Evolutionary conservation across 2,329 filamentous ascomycete species (phyloP), one percentile per base, ranked within the genome.

Genomic region (Emericellopsis atlantica): DNA sequence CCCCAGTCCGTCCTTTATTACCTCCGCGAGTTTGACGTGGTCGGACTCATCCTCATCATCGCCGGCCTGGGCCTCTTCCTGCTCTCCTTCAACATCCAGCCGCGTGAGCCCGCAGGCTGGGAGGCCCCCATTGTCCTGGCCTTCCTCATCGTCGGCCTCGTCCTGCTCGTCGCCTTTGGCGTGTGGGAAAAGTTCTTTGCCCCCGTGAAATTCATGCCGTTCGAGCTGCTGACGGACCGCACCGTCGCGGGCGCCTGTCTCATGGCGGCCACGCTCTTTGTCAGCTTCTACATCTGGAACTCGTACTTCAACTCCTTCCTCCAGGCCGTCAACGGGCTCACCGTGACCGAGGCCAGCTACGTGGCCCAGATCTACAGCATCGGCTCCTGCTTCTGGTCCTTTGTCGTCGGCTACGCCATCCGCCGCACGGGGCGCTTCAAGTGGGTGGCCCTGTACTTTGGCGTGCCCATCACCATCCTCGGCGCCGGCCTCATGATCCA

Each of bases 61-160:
- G 62, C 58, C 4, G 79, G 76, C 6, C 65, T 80, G 23, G 65
- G 69, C 2, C 53, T 80, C 12, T 78, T 84, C 51, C 58, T 84
- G 12, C 67, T 85, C 0, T 79, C 81, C 1, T 76, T 85, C 51
- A 79, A 67, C 6, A 62, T 84, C 11, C 66, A 70, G 16, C 46
- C 50, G 9, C 49, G 53, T 3, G 65, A 69, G 0, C 65, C 64
- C n/a, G 53, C 69, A 36, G 67, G 65, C 7, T 79, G 74, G 74
- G 54, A 55, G 18, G 65, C 69, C 0, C 59, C 54, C 34, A 67
- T 70, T 46, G 75, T 80, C 50, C 70, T 80, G 41, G 61, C 65
- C 41, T 77, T 81, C 73, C 66, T 70, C 31, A 65, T 79, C 1
- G 54, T 84, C 18, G 81, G 81, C 6, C 64, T 73, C 23, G 49